Conservation (phyloP, 768 basidiomycete genomes). For the Boletus vermiculosoides region DNA sequence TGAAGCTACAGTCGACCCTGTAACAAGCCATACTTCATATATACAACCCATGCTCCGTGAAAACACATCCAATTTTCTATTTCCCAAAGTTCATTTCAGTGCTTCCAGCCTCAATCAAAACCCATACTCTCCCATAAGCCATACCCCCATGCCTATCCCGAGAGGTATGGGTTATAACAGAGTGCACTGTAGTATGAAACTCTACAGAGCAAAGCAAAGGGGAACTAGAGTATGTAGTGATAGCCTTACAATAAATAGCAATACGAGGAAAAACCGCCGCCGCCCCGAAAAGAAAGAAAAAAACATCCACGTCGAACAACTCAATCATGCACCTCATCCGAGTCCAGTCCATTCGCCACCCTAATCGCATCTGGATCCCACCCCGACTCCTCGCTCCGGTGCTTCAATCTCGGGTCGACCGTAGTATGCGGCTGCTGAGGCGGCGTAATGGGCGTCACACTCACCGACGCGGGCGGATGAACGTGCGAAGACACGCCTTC, state of each 20-base stretch:
- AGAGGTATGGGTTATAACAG: too few species aligned
- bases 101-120: too few species aligned
- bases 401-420: conserved; percentile 31
- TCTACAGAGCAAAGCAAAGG: not conserved
- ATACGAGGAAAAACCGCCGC: not conserved
- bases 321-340: conserved; percentile 20
- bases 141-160: too few species aligned
- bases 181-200: not conserved
- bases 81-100: too few species aligned
- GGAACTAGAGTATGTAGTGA: conserved; percentile 3
- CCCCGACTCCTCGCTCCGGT: conserved; percentile 30
- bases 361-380: conserved; percentile 25
- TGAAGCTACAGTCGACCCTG: too few species aligned
- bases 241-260: conserved; percentile 24
- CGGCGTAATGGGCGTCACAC: conserved; percentile 33
- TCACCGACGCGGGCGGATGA: conserved; percentile 27
- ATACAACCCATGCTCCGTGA: too few species aligned
- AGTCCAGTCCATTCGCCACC: conserved; percentile 15
- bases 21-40: too few species aligned
- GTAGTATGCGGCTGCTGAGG: conserved; percentile 23
- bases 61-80: too few species aligned
- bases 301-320: not conserved
- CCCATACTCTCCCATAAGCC: too few species aligned
- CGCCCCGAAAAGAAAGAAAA: too few species aligned
- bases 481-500: conserved; percentile 31